A percentile compares a stretch with the other conserved stretches of the same genome.
Evolutionary conservation across 768 basidiomycete genomes (phyloP).

Genomic region (Termitomyces sp.): DNA sequence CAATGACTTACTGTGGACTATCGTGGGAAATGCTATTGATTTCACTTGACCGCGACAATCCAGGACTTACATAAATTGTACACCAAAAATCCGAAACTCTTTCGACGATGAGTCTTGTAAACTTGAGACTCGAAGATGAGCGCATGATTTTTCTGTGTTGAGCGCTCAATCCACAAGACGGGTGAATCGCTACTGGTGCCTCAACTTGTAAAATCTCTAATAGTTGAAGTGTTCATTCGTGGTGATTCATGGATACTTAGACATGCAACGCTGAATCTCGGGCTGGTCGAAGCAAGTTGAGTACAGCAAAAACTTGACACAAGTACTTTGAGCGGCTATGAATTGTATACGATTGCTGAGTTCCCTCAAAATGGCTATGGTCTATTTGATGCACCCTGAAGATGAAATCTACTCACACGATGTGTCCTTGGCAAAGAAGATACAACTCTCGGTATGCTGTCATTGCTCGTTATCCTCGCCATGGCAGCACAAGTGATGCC

Average conservation of each 20-base stretch:
- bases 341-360: background rate
- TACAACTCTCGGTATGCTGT: background rate
- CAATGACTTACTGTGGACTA: background rate
- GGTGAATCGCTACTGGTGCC: background rate
- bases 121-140: background rate
- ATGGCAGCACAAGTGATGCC: background rate
- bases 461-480: background rate
- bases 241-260: background rate
- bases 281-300: background rate
- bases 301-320: background rate
- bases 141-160: background rate
- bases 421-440: background rate
- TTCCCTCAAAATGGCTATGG: background rate
- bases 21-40: constrained; percentile 2
- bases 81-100: background rate
- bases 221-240: background rate
- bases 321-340: background rate
- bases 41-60: background rate
- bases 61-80: background rate
- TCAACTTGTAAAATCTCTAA: background rate
- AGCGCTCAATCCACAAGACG: too few species aligned
- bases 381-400: background rate
- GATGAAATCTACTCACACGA: background rate
- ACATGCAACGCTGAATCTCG: background rate
- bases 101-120: too few species aligned